phyloP scores from a whole-genome alignment of 208 protist species.

The Porcisia hertigi region DNA sequence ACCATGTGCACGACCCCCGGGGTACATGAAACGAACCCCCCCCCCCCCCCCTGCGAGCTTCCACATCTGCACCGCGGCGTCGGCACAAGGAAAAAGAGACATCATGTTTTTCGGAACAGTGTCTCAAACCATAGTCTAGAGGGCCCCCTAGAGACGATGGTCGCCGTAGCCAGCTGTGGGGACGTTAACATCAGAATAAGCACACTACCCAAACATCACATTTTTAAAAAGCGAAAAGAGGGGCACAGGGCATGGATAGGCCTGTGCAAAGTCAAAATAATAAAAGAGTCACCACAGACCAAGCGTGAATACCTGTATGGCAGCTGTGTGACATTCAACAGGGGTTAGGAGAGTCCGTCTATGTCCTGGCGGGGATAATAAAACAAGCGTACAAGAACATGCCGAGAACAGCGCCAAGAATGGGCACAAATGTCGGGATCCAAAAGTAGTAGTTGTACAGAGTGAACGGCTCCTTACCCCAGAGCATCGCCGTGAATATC shows the following conservation, averaged over 20 bases:
- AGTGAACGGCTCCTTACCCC: slow-evolving; percentile 38
- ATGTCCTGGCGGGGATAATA: slow-evolving; percentile 27
- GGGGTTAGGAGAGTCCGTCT: background rate
- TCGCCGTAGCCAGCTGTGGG: no score
- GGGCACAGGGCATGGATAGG: no score
- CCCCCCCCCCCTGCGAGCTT: no score
- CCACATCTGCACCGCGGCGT: background rate
- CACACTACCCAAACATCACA: background rate
- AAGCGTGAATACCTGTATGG: background rate
- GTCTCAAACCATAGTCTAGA: background rate
- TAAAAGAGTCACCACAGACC: no score
- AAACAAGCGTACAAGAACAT: slow-evolving; percentile 48
- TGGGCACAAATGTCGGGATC: slow-evolving; percentile 37
- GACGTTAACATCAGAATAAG: background rate
- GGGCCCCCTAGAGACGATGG: background rate
- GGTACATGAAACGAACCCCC: no score
- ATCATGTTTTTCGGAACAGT: background rate
- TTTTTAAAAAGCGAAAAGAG: background rate
- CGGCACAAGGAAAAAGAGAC: background rate
- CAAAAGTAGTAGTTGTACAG: slow-evolving; percentile 50
- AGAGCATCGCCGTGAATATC: slow-evolving; percentile 41
- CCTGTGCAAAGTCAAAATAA: background rate
- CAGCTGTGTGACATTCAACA: background rate
- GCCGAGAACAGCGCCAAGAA: slow-evolving; percentile 38
- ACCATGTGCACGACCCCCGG: no score